A percentile compares a stretch with the other conserved stretches of the same genome.
Evolutionary conservation across 2,329 filamentous ascomycete genomes (phyloP).

Genomic region (Colletotrichum magnum): DNA sequence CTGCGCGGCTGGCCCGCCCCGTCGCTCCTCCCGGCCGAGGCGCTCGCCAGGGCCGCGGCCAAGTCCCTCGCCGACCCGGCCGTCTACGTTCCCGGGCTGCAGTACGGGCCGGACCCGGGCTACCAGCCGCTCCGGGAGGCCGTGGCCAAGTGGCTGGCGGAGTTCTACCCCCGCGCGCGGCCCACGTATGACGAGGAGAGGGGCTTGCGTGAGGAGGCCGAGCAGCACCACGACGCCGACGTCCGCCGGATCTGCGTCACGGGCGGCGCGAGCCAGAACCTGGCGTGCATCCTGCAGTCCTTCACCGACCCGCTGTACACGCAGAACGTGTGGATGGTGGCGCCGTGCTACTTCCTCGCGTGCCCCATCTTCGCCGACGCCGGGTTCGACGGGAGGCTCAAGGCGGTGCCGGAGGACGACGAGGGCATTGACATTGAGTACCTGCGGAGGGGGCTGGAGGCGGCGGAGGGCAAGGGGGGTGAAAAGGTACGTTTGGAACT

Average conservation of each 20-base stretch:
- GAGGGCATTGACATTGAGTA: slow-evolving; percentile 80
- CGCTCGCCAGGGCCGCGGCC: slow-evolving; percentile 73
- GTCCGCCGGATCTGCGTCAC: slow-evolving; percentile 81
- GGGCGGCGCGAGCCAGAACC: slow-evolving; percentile 86
- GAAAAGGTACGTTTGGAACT: slow-evolving; percentile 16
- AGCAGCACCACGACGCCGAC: slow-evolving; percentile 48
- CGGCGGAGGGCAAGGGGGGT: slow-evolving; percentile 13
- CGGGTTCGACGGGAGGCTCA: slow-evolving; percentile 77
- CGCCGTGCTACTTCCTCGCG: slow-evolving; percentile 87
- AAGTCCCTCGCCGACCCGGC: slow-evolving; percentile 72
- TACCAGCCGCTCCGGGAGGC: slow-evolving; percentile 77
- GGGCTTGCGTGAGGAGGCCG: too few relatives aligned
- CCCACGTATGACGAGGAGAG: background rate
- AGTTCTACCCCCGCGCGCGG: slow-evolving; percentile 65
- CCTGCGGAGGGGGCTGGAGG: slow-evolving; percentile 63
- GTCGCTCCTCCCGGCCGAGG: slow-evolving; percentile 73
- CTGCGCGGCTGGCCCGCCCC: slow-evolving; percentile 77
- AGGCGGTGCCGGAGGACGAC: slow-evolving; percentile 81
- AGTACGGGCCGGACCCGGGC: slow-evolving; percentile 85
- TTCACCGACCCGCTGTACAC: slow-evolving; percentile 87
- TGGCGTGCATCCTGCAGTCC: slow-evolving; percentile 82
- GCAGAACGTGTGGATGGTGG: slow-evolving; percentile 82
- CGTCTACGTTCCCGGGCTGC: slow-evolving; percentile 74
- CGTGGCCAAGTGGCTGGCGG: slow-evolving; percentile 78
- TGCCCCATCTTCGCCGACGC: slow-evolving; percentile 89